Evolutionary conservation across 139 green algal species (phyloP), one percentile per base, ranked within the genome.

Genomic region (Coccomyxa sp.): DNA sequence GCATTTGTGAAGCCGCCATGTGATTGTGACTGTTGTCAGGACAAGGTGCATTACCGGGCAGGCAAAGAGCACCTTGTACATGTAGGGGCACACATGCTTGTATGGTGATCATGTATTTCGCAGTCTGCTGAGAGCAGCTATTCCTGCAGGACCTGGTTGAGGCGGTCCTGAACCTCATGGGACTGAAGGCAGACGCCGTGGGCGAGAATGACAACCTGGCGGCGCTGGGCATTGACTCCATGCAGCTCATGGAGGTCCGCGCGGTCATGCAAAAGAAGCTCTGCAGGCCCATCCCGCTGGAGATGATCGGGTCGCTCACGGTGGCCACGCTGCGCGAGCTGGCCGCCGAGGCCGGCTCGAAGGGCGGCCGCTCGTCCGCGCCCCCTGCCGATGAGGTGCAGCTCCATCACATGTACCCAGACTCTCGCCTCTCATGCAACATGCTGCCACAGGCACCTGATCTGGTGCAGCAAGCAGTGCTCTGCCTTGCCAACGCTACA

Each of bases 191-290:
- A 29, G 31, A 38, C 18, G 73, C 39, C 14, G 41, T 77, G 16
- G 39, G 40, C 40, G 73, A 77, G 39, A 68, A 34, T 2, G 73
- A 64, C 38, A 64, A 34, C 4, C 73, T 77, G 39, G 39, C 38
- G 29, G 31, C n/a, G 24, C 29, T 77, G 38, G 73, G 73, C 38
- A 77, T 77, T 27, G 73, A 77, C 73, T 68, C 38, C 73, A 77
- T 77, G 73, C 73, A 77, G 73, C 29, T 68, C 39, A 37, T 68
- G 39, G 73, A 77, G 73, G 39, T 77, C 29, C 29, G 72, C 14
- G 68, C 68, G 14, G 31, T 39, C 31, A 55, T 76, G 34, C 70
- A 76, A 34, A 31, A 35, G 22, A 50, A 33, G 34, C 36, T 76
- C 33, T 31, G 70, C 37, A 31, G 70, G 27, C 70, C 70, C 18